A percentile compares a stretch with the other conserved stretches of the same genome.
phyloP scores from a whole-genome alignment of 2,329 filamentous ascomycete species.

The Fusarium caatingaense region DNA sequence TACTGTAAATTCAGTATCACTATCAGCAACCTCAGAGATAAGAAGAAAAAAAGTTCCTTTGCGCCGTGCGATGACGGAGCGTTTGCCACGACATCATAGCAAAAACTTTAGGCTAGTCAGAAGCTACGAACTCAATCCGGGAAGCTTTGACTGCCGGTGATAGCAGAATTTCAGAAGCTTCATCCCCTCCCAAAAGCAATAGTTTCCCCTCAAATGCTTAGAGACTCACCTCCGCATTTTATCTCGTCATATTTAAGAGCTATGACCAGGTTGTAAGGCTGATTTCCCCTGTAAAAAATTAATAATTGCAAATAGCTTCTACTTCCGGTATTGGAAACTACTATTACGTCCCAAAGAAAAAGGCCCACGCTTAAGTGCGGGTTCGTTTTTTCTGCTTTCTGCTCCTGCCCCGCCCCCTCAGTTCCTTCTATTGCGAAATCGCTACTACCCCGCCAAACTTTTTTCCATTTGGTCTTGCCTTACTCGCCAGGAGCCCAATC shows the following conservation, averaged over 20 bases:
- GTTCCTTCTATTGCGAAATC: slow-evolving; percentile 30
- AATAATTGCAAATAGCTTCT: slow-evolving; percentile 16
- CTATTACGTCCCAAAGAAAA: neutral
- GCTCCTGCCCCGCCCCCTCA: slow-evolving; percentile 38
- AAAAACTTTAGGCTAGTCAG: slow-evolving; percentile 1
- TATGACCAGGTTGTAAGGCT: slow-evolving; percentile 30
- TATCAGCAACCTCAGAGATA: neutral
- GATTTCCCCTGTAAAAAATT: slow-evolving; percentile 34
- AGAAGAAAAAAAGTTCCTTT: neutral
- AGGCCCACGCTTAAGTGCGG: slow-evolving; percentile 16
- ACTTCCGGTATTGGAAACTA: neutral
- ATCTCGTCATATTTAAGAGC: slow-evolving; percentile 29
- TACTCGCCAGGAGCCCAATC: slow-evolving; percentile 35
- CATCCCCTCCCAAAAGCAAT: neutral
- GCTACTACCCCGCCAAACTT: slow-evolving; percentile 48
- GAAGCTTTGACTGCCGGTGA: slow-evolving; percentile 2
- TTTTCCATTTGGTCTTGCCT: slow-evolving; percentile 37
- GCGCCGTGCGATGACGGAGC: slow-evolving; percentile 24
- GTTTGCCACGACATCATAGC: slow-evolving; percentile 15
- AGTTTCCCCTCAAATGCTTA: neutral
- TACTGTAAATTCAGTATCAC: neutral
- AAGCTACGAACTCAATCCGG: slow-evolving; percentile 16
- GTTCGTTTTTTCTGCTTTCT: slow-evolving; percentile 18
- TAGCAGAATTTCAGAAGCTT: neutral
- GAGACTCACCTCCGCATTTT: slow-evolving; percentile 5